Evolutionary conservation across 495 filamentous ascomycete genomes (phyloP).

Genomic region (Cercophora sp.): DNA sequence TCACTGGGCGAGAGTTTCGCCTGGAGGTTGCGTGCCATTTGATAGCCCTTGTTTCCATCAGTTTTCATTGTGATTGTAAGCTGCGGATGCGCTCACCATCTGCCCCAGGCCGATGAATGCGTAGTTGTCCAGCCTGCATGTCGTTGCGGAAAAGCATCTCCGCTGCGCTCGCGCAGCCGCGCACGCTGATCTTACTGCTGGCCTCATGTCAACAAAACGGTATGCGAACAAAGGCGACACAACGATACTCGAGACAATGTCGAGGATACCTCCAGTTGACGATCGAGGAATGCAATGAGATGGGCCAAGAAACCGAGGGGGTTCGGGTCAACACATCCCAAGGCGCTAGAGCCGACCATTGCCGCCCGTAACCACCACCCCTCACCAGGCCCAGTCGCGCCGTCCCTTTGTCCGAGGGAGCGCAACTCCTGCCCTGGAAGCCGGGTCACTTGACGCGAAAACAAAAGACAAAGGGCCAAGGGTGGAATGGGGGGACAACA

Average conservation of each 20-base stretch:
- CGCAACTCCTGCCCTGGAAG: no score
- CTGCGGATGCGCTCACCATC: slow-evolving; percentile 58
- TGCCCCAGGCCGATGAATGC: slow-evolving; percentile 84
- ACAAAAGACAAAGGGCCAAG: neutral
- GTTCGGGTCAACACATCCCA: no score
- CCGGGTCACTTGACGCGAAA: neutral
- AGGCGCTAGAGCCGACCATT: slow-evolving; percentile 33
- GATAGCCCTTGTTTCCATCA: slow-evolving; percentile 53
- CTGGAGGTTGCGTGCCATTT: slow-evolving; percentile 85
- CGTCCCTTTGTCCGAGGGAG: neutral
- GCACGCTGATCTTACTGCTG: slow-evolving; percentile 23
- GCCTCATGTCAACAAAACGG: slow-evolving; percentile 26
- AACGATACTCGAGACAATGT: neutral
- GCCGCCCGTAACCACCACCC: slow-evolving; percentile 20
- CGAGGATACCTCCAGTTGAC: neutral
- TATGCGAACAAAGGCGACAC: neutral
- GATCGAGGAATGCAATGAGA: neutral
- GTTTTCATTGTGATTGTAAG: neutral
- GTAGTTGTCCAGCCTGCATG: slow-evolving; percentile 58
- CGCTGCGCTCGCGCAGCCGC: slow-evolving; percentile 27
- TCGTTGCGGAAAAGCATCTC: slow-evolving; percentile 55
- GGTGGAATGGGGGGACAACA: neutral
- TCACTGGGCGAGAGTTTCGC: slow-evolving; percentile 68
- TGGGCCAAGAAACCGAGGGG: no score
- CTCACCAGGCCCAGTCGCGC: neutral